phyloP scores from a whole-genome alignment of 2,329 filamentous ascomycete genomes.

The Alternaria rosae region DNA sequence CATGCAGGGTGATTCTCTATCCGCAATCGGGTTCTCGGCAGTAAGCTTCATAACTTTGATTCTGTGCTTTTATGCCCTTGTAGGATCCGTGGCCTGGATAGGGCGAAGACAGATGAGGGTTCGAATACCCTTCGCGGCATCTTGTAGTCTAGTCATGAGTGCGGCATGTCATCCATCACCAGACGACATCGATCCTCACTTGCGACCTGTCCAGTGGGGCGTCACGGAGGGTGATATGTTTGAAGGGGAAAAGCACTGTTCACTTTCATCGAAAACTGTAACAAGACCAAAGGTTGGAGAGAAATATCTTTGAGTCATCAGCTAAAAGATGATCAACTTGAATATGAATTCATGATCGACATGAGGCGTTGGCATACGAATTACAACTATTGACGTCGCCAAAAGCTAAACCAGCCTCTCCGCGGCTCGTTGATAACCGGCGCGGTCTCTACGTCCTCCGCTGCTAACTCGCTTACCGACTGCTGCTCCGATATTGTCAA shows the following conservation, averaged over 20 bases:
- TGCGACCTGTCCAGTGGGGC: constrained; percentile 35
- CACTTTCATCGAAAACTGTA: background rate
- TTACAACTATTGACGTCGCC: background rate
- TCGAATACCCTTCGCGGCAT: constrained; percentile 82
- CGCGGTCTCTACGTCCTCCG: background rate
- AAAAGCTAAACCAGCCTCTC: background rate
- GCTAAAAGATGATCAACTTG: no score
- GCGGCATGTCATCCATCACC: constrained; percentile 30
- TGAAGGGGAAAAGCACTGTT: background rate
- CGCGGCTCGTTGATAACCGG: background rate
- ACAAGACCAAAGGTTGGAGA: constrained; percentile 1
- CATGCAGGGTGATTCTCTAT: background rate
- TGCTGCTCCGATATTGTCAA: background rate
- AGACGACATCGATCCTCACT: constrained; percentile 13
- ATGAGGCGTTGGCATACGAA: background rate
- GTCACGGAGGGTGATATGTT: background rate
- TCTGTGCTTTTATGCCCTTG: background rate
- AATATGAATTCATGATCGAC: background rate
- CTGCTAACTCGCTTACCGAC: background rate
- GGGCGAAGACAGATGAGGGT: constrained; percentile 68
- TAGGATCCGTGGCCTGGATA: background rate
- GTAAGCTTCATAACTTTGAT: background rate
- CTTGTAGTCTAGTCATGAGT: constrained; percentile 58
- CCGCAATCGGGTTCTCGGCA: background rate
- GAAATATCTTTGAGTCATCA: background rate